Evolutionary conservation across 148 eudicot genomes (phyloP), one percentile per base, ranked within the genome.

Genomic region (Arctostaphylos glauca): DNA sequence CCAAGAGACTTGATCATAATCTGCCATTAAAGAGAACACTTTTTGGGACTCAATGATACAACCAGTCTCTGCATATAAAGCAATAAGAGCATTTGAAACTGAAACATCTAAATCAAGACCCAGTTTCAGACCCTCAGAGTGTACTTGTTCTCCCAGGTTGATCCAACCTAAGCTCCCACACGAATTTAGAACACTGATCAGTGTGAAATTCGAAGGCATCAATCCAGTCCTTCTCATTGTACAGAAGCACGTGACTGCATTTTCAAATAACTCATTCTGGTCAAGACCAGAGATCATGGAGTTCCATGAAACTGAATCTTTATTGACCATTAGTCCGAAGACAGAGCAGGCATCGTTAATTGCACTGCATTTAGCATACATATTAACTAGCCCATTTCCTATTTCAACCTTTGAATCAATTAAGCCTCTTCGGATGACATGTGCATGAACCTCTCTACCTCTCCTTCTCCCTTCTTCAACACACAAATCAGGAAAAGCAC

Each of bases 361-460:
- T 81, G 89, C 88, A 64, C 89, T 87, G 80, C 95, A 94, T 91
- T 93, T 94, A 76, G 97, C 92, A 83, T 94, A 94, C 95, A 93
- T 87, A 77, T 92, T 93, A 19, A 93, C 86, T 52, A 94, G 71
- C 72, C 89, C 91, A 72, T 94, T 94, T 68, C 92, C 88, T 80
- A 92, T 76, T 23, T 92, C 87, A 81, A 88, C 86, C 85, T 87
- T 92, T 47, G 80, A 83, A 88, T 88, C 80, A 55, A 44, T 83
- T 55, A 93, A 81, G 25, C 95, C 93, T 55, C 82, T 90, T 90
- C 95, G 84, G 41, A 85, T 87, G 76, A 88, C 90, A 84, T 88
- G 82, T 18, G 92, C 94, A 82, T 94, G 98, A 83, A 90, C 88
- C 88, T 93, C 93, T 82, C 74, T 88, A 74, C 97, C 95, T 78